Conservation (phyloP, 306 rosid species). For the Acmispon strigosus region DNA sequence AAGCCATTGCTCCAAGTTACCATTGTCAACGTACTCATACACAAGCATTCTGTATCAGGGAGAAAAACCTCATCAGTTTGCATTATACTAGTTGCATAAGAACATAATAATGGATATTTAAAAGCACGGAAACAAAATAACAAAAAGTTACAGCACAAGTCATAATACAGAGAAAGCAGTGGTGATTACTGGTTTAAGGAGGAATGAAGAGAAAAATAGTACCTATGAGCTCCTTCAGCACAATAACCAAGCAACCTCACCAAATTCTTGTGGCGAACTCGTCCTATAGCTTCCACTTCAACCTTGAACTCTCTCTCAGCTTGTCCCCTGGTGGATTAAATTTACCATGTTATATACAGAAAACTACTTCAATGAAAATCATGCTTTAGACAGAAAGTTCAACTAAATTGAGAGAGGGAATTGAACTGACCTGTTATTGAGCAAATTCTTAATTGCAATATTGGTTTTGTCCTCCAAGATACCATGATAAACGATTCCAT, state of each 20-base stretch:
- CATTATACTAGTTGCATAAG: not conserved
- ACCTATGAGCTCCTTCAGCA: conserved; percentile 97
- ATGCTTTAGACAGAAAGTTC: too few species aligned
- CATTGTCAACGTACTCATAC: conserved; percentile 79
- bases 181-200: not conserved
- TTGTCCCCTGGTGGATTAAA: conserved; percentile 51
- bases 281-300: conserved; percentile 92
- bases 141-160: not conserved
- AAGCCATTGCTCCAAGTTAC: conserved; percentile 86
- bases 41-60: conserved; percentile 65
- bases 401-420: too few species aligned
- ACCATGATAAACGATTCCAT: conserved; percentile 86
- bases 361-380: too few species aligned
- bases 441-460: conserved; percentile 80
- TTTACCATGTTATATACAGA: too few species aligned
- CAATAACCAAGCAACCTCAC: conserved; percentile 87
- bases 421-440: conserved; percentile 53
- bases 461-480: conserved; percentile 52
- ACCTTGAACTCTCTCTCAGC: conserved; percentile 89
- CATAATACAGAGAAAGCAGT: not conserved
- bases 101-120: not conserved
- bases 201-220: not conserved
- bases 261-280: conserved; percentile 83
- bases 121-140: not conserved
- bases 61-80: not conserved